Base-by-base conservation (phyloP, 192 early-diverging fungal genomes). In the Chytriomyces sp. region DNA sequence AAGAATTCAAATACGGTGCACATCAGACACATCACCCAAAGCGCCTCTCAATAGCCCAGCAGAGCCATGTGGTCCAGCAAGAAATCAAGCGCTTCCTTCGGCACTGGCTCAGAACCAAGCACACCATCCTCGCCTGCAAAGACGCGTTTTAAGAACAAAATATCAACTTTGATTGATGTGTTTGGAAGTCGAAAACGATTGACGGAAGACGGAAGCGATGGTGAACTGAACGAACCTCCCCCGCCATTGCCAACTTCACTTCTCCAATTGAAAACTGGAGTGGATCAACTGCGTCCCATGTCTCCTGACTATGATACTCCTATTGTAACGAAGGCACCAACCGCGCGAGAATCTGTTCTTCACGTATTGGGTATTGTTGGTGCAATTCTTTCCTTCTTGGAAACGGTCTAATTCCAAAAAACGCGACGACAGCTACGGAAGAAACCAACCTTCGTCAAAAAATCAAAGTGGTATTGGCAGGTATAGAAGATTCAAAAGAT, bases 401-500 rank as follows among this genome's bases (percentile, higher is more conserved):
- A 20, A 57, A 20, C 20, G 3, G 53, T n/a, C 13, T 20, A 20
- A 57, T 13, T 57, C 53, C 20, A 13, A 57, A 13, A n/a, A 57
- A 57, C 53, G 20, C 13, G 53, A 13, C 53, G 20, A 57, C 53
- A 57, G 53, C 20, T 5, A 20, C 53, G 53, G 53, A 57, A 20
- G 53, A 57, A 57, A 57, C 53, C 20, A 13, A 57, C 13, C 20
- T 57, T n/a, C 53, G 53, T 13, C 53, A 57, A 57, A 57, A 57
- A 57, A 57, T 57, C 13, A 57, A 57, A 57, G 16, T 57, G 13
- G 53, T 57, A 57, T 57, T 57, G 53, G 53, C 53, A n/a, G 53
- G 53, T 3, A 13, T 57, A 57, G 53, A 57, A 13, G 53, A 57
- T 13, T 20, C 13, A 3, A 57, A 20, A 20, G 53, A 57, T 2